Base-by-base conservation (phyloP, 306 rosid genomes). In the Lathyrus sativus region DNA sequence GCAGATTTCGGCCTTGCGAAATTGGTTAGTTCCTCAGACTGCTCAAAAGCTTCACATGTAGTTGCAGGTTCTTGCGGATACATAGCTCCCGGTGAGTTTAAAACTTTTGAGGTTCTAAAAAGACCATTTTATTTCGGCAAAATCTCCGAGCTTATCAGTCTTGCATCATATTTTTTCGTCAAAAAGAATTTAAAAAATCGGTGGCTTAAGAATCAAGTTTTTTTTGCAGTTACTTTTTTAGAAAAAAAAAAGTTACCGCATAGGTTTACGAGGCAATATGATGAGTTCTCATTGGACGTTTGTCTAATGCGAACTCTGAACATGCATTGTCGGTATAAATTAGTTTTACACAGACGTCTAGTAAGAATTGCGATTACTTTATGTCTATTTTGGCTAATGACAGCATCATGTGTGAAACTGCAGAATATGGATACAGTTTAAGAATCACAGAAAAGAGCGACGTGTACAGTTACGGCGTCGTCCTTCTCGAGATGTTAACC, bases 1-100 rank as follows among this genome's bases (percentile, higher is more conserved):
- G 96, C 98, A 7, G 98, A 92, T 80, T 92, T 92, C 69, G 98
- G 98, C 60, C 84, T 92, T 22, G 98, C 98, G 7, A 92, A 87
- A 80, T 82, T 81, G 5, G 74, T 86, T 43, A 77, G 37, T 67
- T 80, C 98, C 56, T 68, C 95, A 1, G 92, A 85, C 54, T 72
- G 87, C 81, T 77, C 89, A 28, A 82, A 67, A 82, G 81, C 77
- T 67, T 83, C 96, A 55, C 70, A 82, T 64, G 80, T 78, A 2
- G 87, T 92, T 60, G 98, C 96, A 13, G 98, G 98, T 33, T 92
- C 98, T 71, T 92, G 83, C 55, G 98, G 98, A 22, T 92, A 92
- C 82, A 92, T 92, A 48, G 98, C 98, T 72, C 98, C 98, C 6
- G 98, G 96, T 88, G 29, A 83, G 91, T 79, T 4, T 22, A 53